Evolutionary conservation across 495 filamentous ascomycete species (phyloP).

Genomic region (Tuber aestivum): DNA sequence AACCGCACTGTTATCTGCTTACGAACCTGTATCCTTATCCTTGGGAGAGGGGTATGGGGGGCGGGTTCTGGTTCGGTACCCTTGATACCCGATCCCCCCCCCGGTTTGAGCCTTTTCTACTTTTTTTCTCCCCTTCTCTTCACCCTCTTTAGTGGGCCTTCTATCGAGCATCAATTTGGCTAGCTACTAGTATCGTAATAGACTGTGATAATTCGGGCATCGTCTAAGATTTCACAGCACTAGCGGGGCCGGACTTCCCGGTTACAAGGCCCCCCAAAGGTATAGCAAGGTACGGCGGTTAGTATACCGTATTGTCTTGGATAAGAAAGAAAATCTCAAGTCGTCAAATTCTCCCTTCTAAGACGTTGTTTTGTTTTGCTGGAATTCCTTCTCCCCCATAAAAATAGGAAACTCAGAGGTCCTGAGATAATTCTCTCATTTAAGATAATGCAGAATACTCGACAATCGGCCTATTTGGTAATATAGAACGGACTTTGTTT

Average conservation of each 20-base stretch:
- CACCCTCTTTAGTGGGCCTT: background rate
- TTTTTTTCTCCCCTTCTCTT: background rate
- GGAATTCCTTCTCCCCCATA: too few species aligned
- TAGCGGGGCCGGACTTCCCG: background rate
- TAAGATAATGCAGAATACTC: too few species aligned
- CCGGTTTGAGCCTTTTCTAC: background rate
- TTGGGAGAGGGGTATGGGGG: background rate
- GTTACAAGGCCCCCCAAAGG: background rate
- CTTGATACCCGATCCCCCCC: background rate
- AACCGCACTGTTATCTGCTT: background rate
- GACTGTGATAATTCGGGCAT: background rate
- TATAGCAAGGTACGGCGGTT: background rate
- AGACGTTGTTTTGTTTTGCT: too few species aligned
- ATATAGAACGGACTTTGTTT: too few species aligned
- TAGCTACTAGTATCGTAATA: background rate
- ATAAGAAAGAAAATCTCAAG: too few species aligned
- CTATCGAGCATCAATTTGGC: background rate
- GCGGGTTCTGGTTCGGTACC: background rate
- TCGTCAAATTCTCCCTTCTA: too few species aligned
- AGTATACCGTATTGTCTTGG: too few species aligned
- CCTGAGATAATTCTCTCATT: too few species aligned
- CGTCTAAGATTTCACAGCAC: background rate
- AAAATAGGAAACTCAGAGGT: too few species aligned
- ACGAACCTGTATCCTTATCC: background rate
- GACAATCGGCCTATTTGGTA: too few species aligned